Evolutionary conservation across 345 rosid species (phyloP).

Genomic region (Erucastrum elatum): DNA sequence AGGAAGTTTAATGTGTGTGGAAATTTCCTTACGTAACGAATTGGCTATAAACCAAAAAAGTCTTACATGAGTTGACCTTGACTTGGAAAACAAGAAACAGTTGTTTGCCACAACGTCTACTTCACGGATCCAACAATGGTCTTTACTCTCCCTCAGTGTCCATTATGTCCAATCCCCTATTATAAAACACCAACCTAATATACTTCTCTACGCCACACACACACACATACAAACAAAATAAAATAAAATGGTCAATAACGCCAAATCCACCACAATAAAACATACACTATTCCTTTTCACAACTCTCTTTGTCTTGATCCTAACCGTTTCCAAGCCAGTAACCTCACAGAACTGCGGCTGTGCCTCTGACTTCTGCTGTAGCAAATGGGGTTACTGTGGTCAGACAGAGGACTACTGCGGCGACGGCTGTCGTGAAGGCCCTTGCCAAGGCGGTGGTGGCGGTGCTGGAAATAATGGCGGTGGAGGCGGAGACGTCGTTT

Average conservation of each 20-base stretch:
- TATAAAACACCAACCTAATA: constrained; percentile 10
- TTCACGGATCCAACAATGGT: constrained; percentile 20
- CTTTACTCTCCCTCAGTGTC: not conserved
- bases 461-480: not conserved
- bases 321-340: constrained; percentile 23
- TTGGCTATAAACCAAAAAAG: not conserved
- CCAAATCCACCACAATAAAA: constrained; percentile 20
- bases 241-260: constrained; percentile 16
- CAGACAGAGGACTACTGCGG: constrained; percentile 44
- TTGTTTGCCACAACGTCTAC: constrained; percentile 15
- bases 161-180: too few relatives aligned
- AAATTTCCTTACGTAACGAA: not conserved
- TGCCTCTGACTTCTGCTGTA: constrained; percentile 46
- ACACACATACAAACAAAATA: not conserved
- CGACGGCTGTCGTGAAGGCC: constrained; percentile 51
- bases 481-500: constrained; percentile 26
- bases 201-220: not conserved
- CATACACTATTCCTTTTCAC: not conserved
- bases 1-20: not conserved
- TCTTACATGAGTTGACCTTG: constrained; percentile 24
- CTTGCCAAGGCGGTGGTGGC: constrained; percentile 42
- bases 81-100: constrained; percentile 16
- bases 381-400: constrained; percentile 47
- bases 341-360: constrained; percentile 44
- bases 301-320: constrained; percentile 20